Percentiles rank a stretch among this genome's conserved stretches.
phyloP scores from a whole-genome alignment of 164 flowering plant species.

The Piper betle region DNA sequence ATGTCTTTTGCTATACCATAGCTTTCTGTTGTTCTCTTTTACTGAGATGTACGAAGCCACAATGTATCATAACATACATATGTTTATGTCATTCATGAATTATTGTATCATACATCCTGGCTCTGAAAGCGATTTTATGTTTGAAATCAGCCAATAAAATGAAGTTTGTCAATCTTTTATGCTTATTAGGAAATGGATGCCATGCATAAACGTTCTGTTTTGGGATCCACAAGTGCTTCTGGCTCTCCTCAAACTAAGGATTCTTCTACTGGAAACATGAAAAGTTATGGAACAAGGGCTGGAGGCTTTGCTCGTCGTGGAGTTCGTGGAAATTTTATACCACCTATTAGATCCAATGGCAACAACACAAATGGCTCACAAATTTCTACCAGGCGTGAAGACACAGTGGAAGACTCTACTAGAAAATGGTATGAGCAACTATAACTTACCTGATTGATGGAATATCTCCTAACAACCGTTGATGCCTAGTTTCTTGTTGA shows the following conservation, averaged over 20 bases:
- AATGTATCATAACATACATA: too few relatives aligned
- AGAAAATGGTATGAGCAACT: constrained; percentile 56
- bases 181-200: constrained; percentile 71
- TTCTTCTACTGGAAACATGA: constrained; percentile 15
- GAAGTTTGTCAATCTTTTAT: neutral
- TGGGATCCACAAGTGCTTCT: constrained; percentile 57
- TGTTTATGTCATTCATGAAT: too few relatives aligned
- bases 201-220: constrained; percentile 52
- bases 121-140: neutral
- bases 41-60: too few relatives aligned
- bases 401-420: constrained; percentile 71
- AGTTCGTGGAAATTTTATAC: constrained; percentile 78
- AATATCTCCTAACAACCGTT: neutral
- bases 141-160: neutral
- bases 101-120: too few relatives aligned
- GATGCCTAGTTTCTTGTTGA: neutral
- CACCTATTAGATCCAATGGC: constrained; percentile 80
- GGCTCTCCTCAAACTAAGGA: constrained; percentile 56
- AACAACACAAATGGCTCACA: constrained; percentile 40
- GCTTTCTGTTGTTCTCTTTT: too few relatives aligned
- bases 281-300: constrained; percentile 47
- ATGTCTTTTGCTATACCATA: too few relatives aligned
- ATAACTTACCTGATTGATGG: neutral
- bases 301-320: constrained; percentile 74
- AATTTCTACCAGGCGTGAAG: constrained; percentile 54